Evolutionary conservation across 192 early-diverging fungal genomes (phyloP), one percentile per base, ranked within the genome.

Genomic region (Entrophospora sp.): DNA sequence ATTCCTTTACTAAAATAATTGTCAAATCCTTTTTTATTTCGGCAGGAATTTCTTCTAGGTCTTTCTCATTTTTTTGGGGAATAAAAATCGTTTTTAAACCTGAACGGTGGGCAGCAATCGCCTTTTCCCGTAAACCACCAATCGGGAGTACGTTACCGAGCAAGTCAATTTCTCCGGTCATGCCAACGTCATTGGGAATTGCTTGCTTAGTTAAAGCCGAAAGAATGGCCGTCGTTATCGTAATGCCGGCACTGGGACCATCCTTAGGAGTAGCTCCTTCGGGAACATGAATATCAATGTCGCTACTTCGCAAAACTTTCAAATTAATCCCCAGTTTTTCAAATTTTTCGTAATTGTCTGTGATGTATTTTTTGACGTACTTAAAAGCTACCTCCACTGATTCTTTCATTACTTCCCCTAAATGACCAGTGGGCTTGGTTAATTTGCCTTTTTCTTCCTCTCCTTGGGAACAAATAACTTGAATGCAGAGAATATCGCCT

Each of bases 401-500:
- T 13, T 59, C 56, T 59, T 59, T 59, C 56, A 59, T 59, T 6
- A 59, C 22, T 3, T 59, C 25, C 25, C 56, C 56, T 34, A 59
- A 24, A 58, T 24, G 32, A 8, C 56, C 56, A 18, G 56, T 59
- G 14, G 36, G n/a, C n/a, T n/a, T n/a, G n/a, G n/a, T n/a, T n/a
- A n/a, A 24, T 59, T 38, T 13, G 1, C 32, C 32, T 38, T 24
- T 4, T 14, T 38, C 32, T 5, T 24, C 56, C 16, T 59, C 18
- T 7, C 34, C 18, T 18, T 30, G 5, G 36, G 20, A 5, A 2
- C n/a, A 13, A 38, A 24, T 38, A 3, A 59, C 56, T 5, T 59
- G 32, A 38, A 59, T 38, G 4, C 32, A 34, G 5, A 59, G 36
- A 59, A 59, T 59, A 22, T 59, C 56, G 14, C 56, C 56, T 5